A percentile compares a stretch with the other conserved stretches of the same genome.
These are phyloP conservation scores for Mycena rosella DNA, from an alignment of 768 basidiomycete species.

Conservation along the genomic window DNA sequence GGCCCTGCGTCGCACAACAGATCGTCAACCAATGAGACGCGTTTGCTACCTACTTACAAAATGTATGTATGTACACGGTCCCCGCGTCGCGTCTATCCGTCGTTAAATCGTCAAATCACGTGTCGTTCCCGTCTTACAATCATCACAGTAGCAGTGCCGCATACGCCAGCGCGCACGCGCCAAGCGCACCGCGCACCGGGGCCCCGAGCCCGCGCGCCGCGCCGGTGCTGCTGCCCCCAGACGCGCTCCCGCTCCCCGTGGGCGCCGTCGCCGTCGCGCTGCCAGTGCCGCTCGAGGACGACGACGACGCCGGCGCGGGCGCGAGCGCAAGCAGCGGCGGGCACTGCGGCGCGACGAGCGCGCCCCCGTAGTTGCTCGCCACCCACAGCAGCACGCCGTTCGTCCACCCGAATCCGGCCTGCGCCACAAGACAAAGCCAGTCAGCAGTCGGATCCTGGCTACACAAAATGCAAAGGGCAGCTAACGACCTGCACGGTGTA, in stretches of 20 bases:
- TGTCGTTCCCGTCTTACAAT: too few species aligned
- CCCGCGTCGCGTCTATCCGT: too few species aligned
- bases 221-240: neutral
- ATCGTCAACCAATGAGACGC: neutral
- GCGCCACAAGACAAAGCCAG: too few species aligned
- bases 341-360: slow-evolving; percentile 73
- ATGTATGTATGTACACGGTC: neutral
- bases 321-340: slow-evolving; percentile 55
- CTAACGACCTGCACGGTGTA: slow-evolving; percentile 86
- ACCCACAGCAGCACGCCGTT: slow-evolving; percentile 87
- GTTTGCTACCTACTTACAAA: neutral
- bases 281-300: neutral
- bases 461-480: slow-evolving; percentile 32
- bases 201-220: slow-evolving; percentile 3
- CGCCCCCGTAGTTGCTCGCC: slow-evolving; percentile 72
- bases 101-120: too few species aligned
- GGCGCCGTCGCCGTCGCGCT: slow-evolving; percentile 4
- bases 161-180: neutral
- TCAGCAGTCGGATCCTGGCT: neutral
- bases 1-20: too few species aligned
- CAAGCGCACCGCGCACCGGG: slow-evolving; percentile 7
- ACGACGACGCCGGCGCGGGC: slow-evolving; percentile 7
- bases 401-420: slow-evolving; percentile 90
- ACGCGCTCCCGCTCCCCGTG: neutral
- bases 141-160: too few species aligned